A percentile compares a stretch with the other conserved stretches of the same genome.
Evolutionary conservation across 805 yeast species (phyloP).

Genomic region (Ogataea salicorniae): DNA sequence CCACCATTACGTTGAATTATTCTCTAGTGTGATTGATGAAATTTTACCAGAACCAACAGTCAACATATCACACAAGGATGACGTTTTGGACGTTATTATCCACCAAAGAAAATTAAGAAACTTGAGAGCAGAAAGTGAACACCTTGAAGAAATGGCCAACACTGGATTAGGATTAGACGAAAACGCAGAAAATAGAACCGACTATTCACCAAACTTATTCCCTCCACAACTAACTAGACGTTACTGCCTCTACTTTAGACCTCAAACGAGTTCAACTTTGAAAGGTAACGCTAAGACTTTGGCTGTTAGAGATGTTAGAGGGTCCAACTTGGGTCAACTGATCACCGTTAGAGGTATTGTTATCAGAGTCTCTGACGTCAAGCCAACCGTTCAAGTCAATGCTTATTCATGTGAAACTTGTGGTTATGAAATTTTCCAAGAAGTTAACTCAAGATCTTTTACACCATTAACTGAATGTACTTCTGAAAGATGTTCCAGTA

Average conservation of each 20-base stretch:
- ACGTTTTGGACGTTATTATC: slow-evolving; percentile 86
- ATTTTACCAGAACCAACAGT: slow-evolving; percentile 84
- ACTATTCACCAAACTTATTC: slow-evolving; percentile 48
- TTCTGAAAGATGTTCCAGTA: slow-evolving; percentile 69
- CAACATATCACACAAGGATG: slow-evolving; percentile 75
- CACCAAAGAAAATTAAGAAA: slow-evolving; percentile 87
- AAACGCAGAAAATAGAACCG: slow-evolving; percentile 12
- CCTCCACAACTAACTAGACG: slow-evolving; percentile 86
- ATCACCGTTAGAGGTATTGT: slow-evolving; percentile 92
- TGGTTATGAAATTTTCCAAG: slow-evolving; percentile 95
- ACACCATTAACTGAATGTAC: slow-evolving; percentile 87
- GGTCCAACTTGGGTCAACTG: slow-evolving; percentile 75
- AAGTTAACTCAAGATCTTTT: slow-evolving; percentile 77
- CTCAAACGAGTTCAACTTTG: slow-evolving; percentile 43
- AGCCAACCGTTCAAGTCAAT: slow-evolving; percentile 83
- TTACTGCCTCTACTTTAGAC: slow-evolving; percentile 81
- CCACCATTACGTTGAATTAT: slow-evolving; percentile 70
- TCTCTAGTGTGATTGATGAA: slow-evolving; percentile 70
- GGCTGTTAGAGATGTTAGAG: slow-evolving; percentile 88
- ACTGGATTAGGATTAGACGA: slow-evolving; percentile 30
- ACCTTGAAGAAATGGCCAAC: slow-evolving; percentile 53
- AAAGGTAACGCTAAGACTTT: slow-evolving; percentile 48
- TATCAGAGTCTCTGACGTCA: slow-evolving; percentile 93
- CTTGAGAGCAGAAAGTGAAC: slow-evolving; percentile 62
- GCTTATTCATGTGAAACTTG: slow-evolving; percentile 98